Percentiles rank a stretch among this genome's conserved stretches.
Conservation (phyloP, 495 filamentous ascomycete genomes). For the Cairneyella variabilis region DNA sequence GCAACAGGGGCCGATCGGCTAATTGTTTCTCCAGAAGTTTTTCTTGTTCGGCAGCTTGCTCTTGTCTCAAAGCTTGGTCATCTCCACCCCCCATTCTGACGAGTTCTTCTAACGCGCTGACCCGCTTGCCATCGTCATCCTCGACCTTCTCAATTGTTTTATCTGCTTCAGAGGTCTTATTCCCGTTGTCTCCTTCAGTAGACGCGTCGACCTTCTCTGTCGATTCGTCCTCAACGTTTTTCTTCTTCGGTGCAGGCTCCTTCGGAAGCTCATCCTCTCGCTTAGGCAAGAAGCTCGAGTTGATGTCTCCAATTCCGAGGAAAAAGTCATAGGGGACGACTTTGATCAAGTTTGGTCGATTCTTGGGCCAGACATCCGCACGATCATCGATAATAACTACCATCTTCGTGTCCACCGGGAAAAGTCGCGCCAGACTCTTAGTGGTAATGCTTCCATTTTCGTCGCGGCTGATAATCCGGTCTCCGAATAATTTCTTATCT, state of each 20-base stretch:
- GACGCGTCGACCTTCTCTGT: slow-evolving; percentile 14
- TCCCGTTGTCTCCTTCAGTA: background rate
- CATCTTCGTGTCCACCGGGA: slow-evolving; percentile 98
- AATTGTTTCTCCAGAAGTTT: slow-evolving; percentile 85
- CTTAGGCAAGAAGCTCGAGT: slow-evolving; percentile 93
- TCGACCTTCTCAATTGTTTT: slow-evolving; percentile 21
- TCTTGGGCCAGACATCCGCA: slow-evolving; percentile 95
- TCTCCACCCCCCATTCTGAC: slow-evolving; percentile 73
- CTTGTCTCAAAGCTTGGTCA: slow-evolving; percentile 63
- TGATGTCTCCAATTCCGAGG: slow-evolving; percentile 97
- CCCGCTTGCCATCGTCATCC: slow-evolving; percentile 23
- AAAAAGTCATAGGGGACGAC: slow-evolving; percentile 97
- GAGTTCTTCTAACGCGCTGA: slow-evolving; percentile 68
- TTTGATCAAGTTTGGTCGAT: slow-evolving; percentile 90
- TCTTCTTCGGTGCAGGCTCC: slow-evolving; percentile 13
- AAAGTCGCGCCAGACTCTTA: slow-evolving; percentile 87
- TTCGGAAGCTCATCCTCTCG: slow-evolving; percentile 62
- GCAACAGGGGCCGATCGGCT: slow-evolving; percentile 77
- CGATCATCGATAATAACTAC: slow-evolving; percentile 98
- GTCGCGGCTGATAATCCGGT: slow-evolving; percentile 91
- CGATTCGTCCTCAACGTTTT: slow-evolving; percentile 20
- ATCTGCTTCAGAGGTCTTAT: background rate
- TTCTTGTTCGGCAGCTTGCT: slow-evolving; percentile 77
- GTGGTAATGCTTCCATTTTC: slow-evolving; percentile 89
- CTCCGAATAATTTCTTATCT: slow-evolving; percentile 82